Percentiles rank a stretch among this genome's conserved stretches.
phyloP scores from a whole-genome alignment of 2,329 filamentous ascomycete species.

The Helotiales sp. region DNA sequence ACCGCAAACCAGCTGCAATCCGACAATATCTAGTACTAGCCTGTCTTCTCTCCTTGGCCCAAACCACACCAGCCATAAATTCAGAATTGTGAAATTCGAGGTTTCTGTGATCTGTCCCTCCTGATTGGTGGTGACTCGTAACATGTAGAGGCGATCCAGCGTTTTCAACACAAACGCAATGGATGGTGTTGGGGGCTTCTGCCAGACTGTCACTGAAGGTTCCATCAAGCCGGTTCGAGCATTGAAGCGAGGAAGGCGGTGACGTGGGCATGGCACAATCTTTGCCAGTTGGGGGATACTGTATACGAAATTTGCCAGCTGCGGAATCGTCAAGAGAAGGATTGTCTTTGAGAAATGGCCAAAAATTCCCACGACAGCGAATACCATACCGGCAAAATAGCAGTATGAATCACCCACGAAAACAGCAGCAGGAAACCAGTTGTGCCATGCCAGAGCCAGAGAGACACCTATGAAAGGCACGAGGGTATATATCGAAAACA shows the following conservation, averaged over 20 bases:
- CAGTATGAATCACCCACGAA: constrained; percentile 99
- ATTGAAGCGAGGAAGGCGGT: constrained; percentile 89
- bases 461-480: constrained; percentile 94
- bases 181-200: constrained; percentile 65
- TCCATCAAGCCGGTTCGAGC: constrained; percentile 81
- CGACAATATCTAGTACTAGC: constrained; percentile 75
- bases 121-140: constrained; percentile 67
- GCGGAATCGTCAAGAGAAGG: constrained; percentile 84
- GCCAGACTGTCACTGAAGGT: constrained; percentile 79
- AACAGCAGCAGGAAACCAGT: constrained; percentile 92
- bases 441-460: constrained; percentile 81
- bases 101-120: constrained; percentile 74
- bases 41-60: constrained; percentile 87
- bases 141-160: constrained; percentile 65
- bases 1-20: constrained; percentile 75
- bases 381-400: constrained; percentile 99
- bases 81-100: constrained; percentile 89
- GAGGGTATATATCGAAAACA: constrained; percentile 94
- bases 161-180: constrained; percentile 66
- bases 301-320: constrained; percentile 96
- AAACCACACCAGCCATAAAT: constrained; percentile 95
- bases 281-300: constrained; percentile 90
- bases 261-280: constrained; percentile 86
- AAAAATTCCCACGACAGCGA: constrained; percentile 93
- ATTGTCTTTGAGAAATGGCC: constrained; percentile 98